Evolutionary conservation across 495 filamentous ascomycete species (phyloP), one percentile per base, ranked within the genome.

Genomic region (Aspergillus diversus): DNA sequence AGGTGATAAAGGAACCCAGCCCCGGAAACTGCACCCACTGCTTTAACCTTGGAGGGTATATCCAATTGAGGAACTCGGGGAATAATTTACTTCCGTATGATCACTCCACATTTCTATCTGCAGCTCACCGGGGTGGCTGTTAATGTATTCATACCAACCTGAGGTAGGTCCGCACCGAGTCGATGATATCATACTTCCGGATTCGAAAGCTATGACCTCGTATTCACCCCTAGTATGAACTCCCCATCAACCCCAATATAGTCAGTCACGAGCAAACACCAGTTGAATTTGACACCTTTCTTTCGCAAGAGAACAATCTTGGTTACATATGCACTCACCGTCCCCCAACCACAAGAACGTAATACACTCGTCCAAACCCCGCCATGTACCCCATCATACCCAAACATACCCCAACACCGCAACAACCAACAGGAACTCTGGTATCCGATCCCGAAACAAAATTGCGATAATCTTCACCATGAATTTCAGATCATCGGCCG

Each of bases 401-500:
- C 46, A 59, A 51, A 8, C 46, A 59, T n/a, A 6, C 57, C 3
- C 42, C 43, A 51, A 17, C 32, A n/a, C 46, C 0, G 51, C 17
- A 17, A 62, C 32, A 17, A 47, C 60, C 4, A n/a, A 11, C 31
- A 56, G 46, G 6, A 56, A 12, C 15, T n/a, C 15, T 9, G 51
- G 27, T 5, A 55, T 49, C 0, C n/a, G 12, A 7, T 8, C 66
- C 4, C 65, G 53, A 54, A 77, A 74, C 11, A 66, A 52, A 12
- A 83, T 63, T 3, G 77, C 77, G 70, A 78, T 73, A 33, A 63
- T 63, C 62, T 73, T 74, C 11, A 81, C 70, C 5, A 78, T 77
- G 0, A 67, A 70, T 50, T 77, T 74, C 31, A 71, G 35, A 59
- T 84, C 81, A 46, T 82, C 78, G n/a, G 65, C 65, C 13, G 71